phyloP scores from a whole-genome alignment of 2,329 filamentous ascomycete species.

The Epichloe festucae region DNA sequence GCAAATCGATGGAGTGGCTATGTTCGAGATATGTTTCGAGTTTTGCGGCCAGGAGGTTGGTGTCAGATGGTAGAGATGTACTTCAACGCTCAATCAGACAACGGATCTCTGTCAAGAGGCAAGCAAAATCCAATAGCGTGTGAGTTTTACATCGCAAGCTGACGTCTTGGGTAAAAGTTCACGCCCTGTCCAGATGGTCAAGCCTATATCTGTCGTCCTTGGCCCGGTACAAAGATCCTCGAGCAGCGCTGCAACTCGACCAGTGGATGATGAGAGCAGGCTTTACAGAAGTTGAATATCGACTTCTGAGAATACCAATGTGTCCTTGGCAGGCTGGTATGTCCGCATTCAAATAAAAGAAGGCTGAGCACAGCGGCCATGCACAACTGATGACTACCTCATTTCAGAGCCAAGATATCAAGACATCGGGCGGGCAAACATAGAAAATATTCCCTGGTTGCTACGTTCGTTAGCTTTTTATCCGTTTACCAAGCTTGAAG shows the following conservation, averaged over 20 bases:
- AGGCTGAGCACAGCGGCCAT: neutral
- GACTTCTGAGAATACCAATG: conserved; percentile 53
- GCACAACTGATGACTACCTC: neutral
- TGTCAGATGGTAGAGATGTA: conserved; percentile 82
- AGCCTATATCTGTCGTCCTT: conserved; percentile 48
- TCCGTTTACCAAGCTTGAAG: conserved; percentile 37
- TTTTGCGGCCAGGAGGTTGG: conserved; percentile 69
- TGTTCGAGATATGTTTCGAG: conserved; percentile 58
- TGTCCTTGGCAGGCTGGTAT: conserved; percentile 57
- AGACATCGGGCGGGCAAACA: conserved; percentile 40
- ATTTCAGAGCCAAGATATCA: conserved; percentile 34
- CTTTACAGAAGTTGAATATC: conserved; percentile 53
- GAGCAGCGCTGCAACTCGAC: conserved; percentile 48
- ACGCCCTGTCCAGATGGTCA: conserved; percentile 58
- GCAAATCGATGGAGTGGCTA: conserved; percentile 61
- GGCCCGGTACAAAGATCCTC: conserved; percentile 51
- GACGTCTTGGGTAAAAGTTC: conserved; percentile 27
- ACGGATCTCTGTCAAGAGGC: conserved; percentile 59
- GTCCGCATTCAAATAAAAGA: neutral
- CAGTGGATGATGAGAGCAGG: conserved; percentile 47
- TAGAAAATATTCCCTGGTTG: conserved; percentile 39
- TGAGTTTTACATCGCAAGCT: neutral
- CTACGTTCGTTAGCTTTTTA: conserved; percentile 43
- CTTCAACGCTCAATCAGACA: conserved; percentile 74
- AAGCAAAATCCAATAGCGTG: conserved; percentile 11